These are phyloP conservation scores for Daedaleopsis nitida DNA, from an alignment of 768 basidiomycete genomes.

Conservation along the genomic window DNA sequence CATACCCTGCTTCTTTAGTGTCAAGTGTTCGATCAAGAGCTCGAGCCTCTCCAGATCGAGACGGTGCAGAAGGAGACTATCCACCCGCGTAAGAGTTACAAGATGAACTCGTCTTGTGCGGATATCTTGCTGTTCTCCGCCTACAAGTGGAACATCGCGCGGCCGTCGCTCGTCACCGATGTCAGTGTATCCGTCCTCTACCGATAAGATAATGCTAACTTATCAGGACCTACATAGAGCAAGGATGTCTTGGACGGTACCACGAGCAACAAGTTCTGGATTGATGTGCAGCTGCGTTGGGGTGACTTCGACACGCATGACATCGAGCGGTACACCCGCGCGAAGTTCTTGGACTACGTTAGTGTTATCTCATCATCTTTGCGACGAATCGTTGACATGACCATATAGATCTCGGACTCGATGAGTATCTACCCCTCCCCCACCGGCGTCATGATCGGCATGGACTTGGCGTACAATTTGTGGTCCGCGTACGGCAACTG, in stretches of 20 bases:
- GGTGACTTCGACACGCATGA: constrained; percentile 99
- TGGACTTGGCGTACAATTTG: constrained; percentile 97
- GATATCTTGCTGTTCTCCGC: constrained; percentile 97
- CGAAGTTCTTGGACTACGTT: constrained; percentile 98
- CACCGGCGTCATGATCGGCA: constrained; percentile 97
- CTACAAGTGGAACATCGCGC: constrained; percentile 97
- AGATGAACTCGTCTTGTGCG: constrained; percentile 99
- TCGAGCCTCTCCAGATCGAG: constrained; percentile 97
- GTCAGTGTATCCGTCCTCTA: constrained; percentile 42
- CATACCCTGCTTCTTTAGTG: constrained; percentile 49
- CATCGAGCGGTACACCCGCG: constrained; percentile 97
- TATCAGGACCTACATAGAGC: constrained; percentile 44
- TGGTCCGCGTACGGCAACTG: constrained; percentile 99
- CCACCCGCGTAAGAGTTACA: constrained; percentile 99
- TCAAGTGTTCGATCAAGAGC: constrained; percentile 98
- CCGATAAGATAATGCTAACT: no score
- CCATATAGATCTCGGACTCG: constrained; percentile 78
- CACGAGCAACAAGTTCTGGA: constrained; percentile 98
- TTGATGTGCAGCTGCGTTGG: constrained; percentile 94
- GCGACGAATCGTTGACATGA: constrained; percentile 4
- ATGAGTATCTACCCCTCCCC: constrained; percentile 99
- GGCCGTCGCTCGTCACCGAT: constrained; percentile 94
- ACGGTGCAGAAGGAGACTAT: constrained; percentile 99
- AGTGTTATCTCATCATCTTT: constrained; percentile 28
- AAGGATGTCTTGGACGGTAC: constrained; percentile 98